Base-by-base conservation (phyloP, 352 stramenopile genomes). In the Phytophthora hybrid region DNA sequence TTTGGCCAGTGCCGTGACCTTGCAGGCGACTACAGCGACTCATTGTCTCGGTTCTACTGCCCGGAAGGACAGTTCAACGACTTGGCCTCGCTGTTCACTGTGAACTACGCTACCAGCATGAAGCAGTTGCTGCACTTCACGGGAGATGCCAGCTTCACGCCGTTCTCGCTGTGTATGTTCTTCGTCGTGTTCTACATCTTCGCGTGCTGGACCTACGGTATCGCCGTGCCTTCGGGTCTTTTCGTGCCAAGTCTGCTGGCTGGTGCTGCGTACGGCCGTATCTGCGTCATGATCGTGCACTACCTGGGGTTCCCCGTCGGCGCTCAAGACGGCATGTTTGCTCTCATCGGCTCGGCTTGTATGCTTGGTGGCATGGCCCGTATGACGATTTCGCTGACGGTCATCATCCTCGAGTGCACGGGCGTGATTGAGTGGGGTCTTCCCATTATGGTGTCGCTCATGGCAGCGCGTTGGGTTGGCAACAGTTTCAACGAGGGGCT, bases 401-500 rank as follows among this genome's bases (percentile, higher is more conserved):
- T 99, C 41, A 99, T 99, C 66, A 93, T 99, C 53, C 84, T 99
- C 18, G 98, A 99, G 77, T 98, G 96, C 56, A 99, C 98, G n/a
- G 97, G 98, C 32, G 97, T 99, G 74, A 98, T 99, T 67, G 94
- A 99, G 78, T 99, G 98, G 86, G 94, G 98, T 61, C 85, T 99
- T 18, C 98, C 98, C 10, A 95, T 99, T 47, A 99, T 99, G 98
- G 84, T 99, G 47, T 93, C 96, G 26, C 84, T 99, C 1, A 98
- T 99, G 93, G 89, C 94, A 5, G 97, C 98, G 21, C 84, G 97
- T 13, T 99, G 97, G 83, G 97, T 98, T 23, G 98, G 98, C 55
- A 99, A 99, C 84, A 88, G 96, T 26, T 99, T 99, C 81, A 99
- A 99, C 79, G 95, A 99, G 72, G 96, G 97, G 18, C 81, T 99